These are phyloP conservation scores for Carex myosuroides DNA, from an alignment of 176 grass and related monocot species.

Conservation along the genomic window DNA sequence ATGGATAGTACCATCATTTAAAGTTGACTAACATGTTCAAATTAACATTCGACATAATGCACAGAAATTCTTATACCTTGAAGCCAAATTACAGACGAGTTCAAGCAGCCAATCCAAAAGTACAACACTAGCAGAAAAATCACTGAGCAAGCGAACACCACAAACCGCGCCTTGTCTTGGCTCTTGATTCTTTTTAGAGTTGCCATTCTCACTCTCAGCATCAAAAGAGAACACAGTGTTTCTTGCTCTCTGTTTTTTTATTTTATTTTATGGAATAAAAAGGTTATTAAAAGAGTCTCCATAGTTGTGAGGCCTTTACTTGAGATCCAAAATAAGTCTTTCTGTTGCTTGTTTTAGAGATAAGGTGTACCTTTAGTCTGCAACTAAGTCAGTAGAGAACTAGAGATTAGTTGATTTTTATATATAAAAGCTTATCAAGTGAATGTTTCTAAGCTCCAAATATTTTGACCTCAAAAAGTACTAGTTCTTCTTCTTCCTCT, in stretches of 20 bases:
- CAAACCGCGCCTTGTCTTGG: neutral
- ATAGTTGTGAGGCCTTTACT: neutral
- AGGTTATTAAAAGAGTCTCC: neutral
- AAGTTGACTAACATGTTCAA: neutral
- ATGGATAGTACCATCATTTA: neutral
- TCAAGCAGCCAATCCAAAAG: neutral
- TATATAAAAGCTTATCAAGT: neutral
- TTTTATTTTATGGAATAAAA: neutral
- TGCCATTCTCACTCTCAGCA: neutral
- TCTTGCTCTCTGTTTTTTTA: neutral
- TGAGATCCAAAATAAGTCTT: constrained; percentile 13
- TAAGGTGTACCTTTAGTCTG: neutral
- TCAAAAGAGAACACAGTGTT: neutral
- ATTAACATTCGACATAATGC: neutral
- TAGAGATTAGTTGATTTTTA: neutral
- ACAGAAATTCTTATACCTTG: neutral
- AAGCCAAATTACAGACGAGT: constrained; percentile 10
- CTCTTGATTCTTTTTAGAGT: neutral
- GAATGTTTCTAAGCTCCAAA: neutral
- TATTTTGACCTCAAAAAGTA: neutral
- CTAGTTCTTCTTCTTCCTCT: too few species aligned
- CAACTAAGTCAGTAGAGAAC: neutral
- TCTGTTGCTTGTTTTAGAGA: neutral
- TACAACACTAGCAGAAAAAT: constrained; percentile 7
- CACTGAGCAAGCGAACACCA: neutral